Conservation (phyloP, 1,284 basidiomycete species). For the Apiotrichum domesticum region DNA sequence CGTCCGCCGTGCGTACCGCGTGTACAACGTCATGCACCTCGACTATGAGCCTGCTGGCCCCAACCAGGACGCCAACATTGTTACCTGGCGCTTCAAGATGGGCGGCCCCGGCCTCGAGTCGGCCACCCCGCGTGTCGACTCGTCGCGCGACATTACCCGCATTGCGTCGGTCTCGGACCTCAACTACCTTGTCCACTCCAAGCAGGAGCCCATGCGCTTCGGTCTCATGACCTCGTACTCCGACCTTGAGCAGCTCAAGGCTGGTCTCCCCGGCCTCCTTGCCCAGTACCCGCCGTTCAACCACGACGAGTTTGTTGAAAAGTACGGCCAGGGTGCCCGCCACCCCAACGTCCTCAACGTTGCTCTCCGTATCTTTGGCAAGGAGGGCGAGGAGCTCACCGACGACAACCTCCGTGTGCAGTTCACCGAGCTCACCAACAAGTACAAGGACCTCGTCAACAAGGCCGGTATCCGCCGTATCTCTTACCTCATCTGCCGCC, state of each 20-base stretch:
- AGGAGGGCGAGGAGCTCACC: slow-evolving; percentile 54
- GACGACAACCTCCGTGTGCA: slow-evolving; percentile 74
- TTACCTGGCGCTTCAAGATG: slow-evolving; percentile 92
- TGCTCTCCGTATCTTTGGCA: slow-evolving; percentile 75
- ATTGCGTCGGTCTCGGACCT: slow-evolving; percentile 89
- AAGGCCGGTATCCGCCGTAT: slow-evolving; percentile 83
- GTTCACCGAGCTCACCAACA: slow-evolving; percentile 69
- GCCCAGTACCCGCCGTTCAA: slow-evolving; percentile 60
- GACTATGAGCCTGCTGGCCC: slow-evolving; percentile 91
- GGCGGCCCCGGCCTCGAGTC: slow-evolving; percentile 72
- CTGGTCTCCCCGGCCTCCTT: slow-evolving; percentile 65
- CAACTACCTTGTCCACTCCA: slow-evolving; percentile 75
- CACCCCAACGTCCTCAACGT: slow-evolving; percentile 90
- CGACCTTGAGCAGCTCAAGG: slow-evolving; percentile 62
- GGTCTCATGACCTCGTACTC: slow-evolving; percentile 87
- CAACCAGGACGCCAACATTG: slow-evolving; percentile 67
- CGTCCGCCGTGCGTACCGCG: slow-evolving; percentile 83
- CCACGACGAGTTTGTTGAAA: slow-evolving; percentile 61
- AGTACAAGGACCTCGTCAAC: slow-evolving; percentile 58
- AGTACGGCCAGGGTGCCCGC: slow-evolving; percentile 65
- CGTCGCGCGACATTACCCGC: slow-evolving; percentile 50
- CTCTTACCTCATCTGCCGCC: slow-evolving; percentile 86
- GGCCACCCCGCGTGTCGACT: slow-evolving; percentile 67
- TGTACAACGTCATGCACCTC: slow-evolving; percentile 84
- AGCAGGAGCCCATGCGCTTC: slow-evolving; percentile 77